Percentiles rank a stretch among this genome's conserved stretches.
Conservation (phyloP, 495 filamentous ascomycete genomes). For the Penicillium ucsense region DNA sequence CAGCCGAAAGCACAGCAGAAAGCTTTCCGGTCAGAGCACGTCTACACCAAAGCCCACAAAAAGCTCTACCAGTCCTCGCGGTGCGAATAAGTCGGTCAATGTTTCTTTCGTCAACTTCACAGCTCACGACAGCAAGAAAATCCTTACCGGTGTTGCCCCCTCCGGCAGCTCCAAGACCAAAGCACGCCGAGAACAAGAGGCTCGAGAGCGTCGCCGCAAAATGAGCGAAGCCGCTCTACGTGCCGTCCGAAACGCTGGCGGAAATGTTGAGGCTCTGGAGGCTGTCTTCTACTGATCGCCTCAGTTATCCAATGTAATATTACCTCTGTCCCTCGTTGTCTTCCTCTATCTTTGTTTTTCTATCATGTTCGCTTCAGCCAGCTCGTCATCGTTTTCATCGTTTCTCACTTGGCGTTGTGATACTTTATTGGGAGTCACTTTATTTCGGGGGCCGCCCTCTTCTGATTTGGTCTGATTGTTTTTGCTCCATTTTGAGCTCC, state of each 20-base stretch:
- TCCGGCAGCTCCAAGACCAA: conserved; percentile 90
- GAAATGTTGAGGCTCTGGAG: conserved; percentile 53
- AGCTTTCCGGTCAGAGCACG: conserved; percentile 30
- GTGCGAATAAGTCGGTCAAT: conserved; percentile 27
- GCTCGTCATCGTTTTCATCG: no score
- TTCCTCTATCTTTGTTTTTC: conserved; percentile 10
- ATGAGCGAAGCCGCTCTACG: conserved; percentile 63
- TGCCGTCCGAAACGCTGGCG: conserved; percentile 70
- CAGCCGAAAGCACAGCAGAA: conserved; percentile 26
- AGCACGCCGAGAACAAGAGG: conserved; percentile 78
- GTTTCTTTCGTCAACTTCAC: conserved; percentile 90
- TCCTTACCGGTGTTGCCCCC: conserved; percentile 86
- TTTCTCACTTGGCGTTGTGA: background rate
- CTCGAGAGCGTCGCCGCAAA: conserved; percentile 64
- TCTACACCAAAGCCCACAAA: conserved; percentile 28
- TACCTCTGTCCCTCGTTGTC: conserved; percentile 6
- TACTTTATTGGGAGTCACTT: conserved; percentile 17
- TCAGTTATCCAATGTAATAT: conserved; percentile 1
- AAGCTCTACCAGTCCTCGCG: conserved; percentile 23
- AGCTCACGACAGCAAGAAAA: conserved; percentile 64
- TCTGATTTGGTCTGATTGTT: conserved; percentile 10
- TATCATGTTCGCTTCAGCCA: background rate
- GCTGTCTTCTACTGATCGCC: conserved; percentile 30
- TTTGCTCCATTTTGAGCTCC: conserved; percentile 1
- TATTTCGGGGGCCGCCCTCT: conserved; percentile 16